These are phyloP conservation scores for Acanthamoeba royreba DNA, from an alignment of 208 protist genomes.

Conservation along the genomic window DNA sequence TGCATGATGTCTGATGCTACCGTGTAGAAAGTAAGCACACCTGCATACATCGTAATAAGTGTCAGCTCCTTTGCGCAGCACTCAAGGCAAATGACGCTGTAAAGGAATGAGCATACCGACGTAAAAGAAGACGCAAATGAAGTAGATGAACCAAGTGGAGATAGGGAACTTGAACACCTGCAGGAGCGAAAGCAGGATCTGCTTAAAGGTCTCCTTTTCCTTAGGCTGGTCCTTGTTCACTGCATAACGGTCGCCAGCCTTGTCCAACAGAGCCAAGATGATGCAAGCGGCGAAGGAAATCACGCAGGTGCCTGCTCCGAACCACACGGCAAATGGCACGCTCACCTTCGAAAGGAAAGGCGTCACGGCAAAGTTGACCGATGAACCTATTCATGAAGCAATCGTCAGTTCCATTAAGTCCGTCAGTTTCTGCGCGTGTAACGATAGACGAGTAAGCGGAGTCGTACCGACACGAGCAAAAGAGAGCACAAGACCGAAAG, in stretches of 20 bases:
- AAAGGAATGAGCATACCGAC: slow-evolving; percentile 65
- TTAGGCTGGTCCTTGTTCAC: neutral
- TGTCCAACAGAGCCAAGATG: slow-evolving; percentile 77
- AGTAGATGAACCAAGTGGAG: slow-evolving; percentile 82
- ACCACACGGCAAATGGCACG: slow-evolving; percentile 78
- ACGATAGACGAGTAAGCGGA: too few species aligned
- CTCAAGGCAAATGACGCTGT: too few species aligned
- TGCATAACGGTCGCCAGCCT: slow-evolving; percentile 48
- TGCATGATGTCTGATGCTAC: slow-evolving; percentile 59
- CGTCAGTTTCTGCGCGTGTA: too few species aligned
- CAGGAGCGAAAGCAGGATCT: slow-evolving; percentile 46
- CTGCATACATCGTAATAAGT: too few species aligned
- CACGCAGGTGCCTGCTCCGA: slow-evolving; percentile 77
- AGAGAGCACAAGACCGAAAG: slow-evolving; percentile 89
- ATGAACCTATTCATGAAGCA: too few species aligned
- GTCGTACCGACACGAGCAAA: slow-evolving; percentile 82
- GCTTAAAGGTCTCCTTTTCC: neutral
- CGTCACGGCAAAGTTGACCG: slow-evolving; percentile 89
- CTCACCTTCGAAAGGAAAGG: slow-evolving; percentile 78
- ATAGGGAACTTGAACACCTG: slow-evolving; percentile 78
- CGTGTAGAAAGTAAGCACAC: slow-evolving; percentile 58
- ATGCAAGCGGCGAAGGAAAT: slow-evolving; percentile 81
- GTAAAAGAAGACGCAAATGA: slow-evolving; percentile 87
- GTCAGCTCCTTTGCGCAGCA: too few species aligned
- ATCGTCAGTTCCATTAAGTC: too few species aligned